Evolutionary conservation across 1,139 yeast species (phyloP).

Genomic region (Suhomyces atakaporum): DNA sequence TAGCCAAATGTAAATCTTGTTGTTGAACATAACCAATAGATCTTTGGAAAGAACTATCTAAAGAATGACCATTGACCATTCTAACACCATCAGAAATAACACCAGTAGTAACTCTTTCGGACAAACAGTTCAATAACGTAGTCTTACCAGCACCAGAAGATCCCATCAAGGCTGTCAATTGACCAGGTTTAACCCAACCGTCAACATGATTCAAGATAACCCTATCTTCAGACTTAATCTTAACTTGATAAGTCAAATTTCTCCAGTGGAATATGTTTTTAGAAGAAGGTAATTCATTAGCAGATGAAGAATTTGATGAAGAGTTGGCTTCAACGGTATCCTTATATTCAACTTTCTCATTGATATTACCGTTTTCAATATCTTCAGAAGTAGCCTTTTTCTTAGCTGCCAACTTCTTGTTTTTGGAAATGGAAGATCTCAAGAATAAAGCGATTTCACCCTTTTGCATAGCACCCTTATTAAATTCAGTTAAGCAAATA

Average conservation of each 20-base stretch:
- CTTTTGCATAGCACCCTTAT: conserved; percentile 76
- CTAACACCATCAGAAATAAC: conserved; percentile 35
- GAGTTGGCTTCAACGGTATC: conserved; percentile 19
- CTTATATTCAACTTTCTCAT: conserved; percentile 20
- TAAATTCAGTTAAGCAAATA: conserved; percentile 59
- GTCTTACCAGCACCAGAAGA: conserved; percentile 42
- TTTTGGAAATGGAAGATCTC: conserved; percentile 27
- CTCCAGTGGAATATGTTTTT: conserved; percentile 47
- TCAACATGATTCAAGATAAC: conserved; percentile 49
- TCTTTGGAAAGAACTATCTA: conserved; percentile 41
- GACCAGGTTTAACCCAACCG: conserved; percentile 59
- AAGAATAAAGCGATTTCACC: conserved; percentile 81
- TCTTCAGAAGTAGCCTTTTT: conserved; percentile 20
- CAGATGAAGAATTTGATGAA: conserved; percentile 8
- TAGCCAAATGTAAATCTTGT: conserved; percentile 40
- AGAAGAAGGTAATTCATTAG: conserved; percentile 13
- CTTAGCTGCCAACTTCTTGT: conserved; percentile 27
- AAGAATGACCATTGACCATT: conserved; percentile 38
- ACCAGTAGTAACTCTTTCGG: conserved; percentile 38
- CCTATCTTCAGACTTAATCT: conserved; percentile 64
- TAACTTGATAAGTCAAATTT: conserved; percentile 71
- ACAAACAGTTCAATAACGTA: conserved; percentile 34
- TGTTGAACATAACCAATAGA: conserved; percentile 46
- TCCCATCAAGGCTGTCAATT: conserved; percentile 36
- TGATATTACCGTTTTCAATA: conserved; percentile 17